Evolutionary conservation across 1,284 basidiomycete genomes (phyloP).

Genomic region (Irpex sp.): DNA sequence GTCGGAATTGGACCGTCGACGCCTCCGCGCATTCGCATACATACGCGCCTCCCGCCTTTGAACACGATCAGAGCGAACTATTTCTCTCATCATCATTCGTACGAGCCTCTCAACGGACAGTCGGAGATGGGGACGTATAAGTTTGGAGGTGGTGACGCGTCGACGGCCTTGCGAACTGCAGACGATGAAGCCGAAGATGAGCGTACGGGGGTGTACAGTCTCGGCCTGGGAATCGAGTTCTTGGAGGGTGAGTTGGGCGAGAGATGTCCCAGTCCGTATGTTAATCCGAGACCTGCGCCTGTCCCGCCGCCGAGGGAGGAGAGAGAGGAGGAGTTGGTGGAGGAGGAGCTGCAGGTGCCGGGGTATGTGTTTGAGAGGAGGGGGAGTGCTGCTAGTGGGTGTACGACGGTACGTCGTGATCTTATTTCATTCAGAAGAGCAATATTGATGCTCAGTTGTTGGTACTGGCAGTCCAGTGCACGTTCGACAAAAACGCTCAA

Average conservation of each 20-base stretch:
- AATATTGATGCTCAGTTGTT: not conserved
- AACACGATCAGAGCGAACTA: slow-evolving; percentile 5
- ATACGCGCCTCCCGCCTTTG: slow-evolving; percentile 22
- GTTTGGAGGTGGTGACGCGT: not conserved
- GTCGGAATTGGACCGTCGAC: not conserved
- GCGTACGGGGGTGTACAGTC: not conserved
- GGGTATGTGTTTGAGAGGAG: slow-evolving; percentile 23
- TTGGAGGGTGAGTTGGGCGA: slow-evolving; percentile 1
- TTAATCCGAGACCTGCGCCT: slow-evolving; percentile 10
- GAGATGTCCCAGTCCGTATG: slow-evolving; percentile 4
- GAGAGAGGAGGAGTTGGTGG: not conserved
- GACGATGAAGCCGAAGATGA: not conserved
- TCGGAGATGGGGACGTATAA: not conserved
- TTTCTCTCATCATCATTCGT: not conserved
- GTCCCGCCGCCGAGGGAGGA: not conserved
- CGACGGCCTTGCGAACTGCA: not conserved
- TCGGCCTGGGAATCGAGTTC: slow-evolving; percentile 8
- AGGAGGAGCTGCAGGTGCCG: slow-evolving; percentile 13
- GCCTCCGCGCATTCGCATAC: slow-evolving; percentile 13
- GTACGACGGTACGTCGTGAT: slow-evolving; percentile 23
- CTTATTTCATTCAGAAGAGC: too few relatives aligned
- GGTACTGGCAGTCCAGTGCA: slow-evolving; percentile 3
- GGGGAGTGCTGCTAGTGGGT: slow-evolving; percentile 22
- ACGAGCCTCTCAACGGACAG: not conserved
- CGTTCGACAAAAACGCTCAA: slow-evolving; percentile 20